phyloP scores from a whole-genome alignment of 2,329 filamentous ascomycete species.

The Cephalotrichum gorgonifer region DNA sequence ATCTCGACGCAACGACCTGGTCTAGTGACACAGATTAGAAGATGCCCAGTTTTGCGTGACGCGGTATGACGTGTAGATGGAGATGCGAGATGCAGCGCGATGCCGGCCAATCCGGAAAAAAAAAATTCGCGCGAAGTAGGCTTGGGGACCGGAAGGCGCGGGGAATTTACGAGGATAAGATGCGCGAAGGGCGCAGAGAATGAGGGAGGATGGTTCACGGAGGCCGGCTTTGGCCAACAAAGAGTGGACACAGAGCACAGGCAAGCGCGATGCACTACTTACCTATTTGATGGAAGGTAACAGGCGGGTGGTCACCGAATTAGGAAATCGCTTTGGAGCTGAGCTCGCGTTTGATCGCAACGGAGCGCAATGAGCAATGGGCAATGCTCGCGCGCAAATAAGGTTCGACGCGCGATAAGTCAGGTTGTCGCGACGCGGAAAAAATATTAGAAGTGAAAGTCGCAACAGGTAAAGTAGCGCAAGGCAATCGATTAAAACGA shows the following conservation, averaged over 20 bases:
- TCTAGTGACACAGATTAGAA: neutral
- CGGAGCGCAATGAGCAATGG: neutral
- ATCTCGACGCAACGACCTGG: neutral
- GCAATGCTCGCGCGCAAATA: neutral
- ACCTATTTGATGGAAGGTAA: neutral
- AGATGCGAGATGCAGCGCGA: too few relatives aligned
- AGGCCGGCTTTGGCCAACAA: neutral
- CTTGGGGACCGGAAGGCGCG: neutral
- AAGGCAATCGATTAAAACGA: neutral
- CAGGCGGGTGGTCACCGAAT: neutral
- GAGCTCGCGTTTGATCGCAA: neutral
- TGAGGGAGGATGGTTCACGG: neutral
- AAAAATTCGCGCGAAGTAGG: neutral
- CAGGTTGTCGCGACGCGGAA: neutral
- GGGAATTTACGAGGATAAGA: neutral
- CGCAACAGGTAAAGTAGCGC: neutral
- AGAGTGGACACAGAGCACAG: neutral
- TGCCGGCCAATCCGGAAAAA: neutral
- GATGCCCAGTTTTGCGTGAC: neutral
- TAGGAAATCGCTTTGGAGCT: slow-evolving; percentile 1
- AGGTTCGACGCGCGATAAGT: neutral
- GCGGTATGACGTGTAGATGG: neutral
- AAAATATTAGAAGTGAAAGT: too few relatives aligned
- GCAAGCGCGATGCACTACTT: neutral
- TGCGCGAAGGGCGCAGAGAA: neutral